These are phyloP conservation scores for Solanum tarijense DNA, from an alignment of 257 asterid species.

Conservation along the genomic window DNA sequence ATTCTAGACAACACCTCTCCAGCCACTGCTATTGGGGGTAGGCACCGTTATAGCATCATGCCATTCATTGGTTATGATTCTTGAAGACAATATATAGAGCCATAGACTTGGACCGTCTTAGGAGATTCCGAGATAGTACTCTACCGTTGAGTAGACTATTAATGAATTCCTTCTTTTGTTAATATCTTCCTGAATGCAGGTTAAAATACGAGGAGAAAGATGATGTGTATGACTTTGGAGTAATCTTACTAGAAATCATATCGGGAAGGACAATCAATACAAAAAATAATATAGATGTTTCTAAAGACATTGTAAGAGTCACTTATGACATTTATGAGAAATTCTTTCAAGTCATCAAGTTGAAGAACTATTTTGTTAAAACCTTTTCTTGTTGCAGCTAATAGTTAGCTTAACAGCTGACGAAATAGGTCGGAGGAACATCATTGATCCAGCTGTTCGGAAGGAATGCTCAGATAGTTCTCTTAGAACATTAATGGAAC, in stretches of 20 bases:
- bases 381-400: slow-evolving; percentile 24
- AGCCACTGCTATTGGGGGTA: background rate
- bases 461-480: slow-evolving; percentile 77
- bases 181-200: slow-evolving; percentile 21
- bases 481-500: slow-evolving; percentile 49
- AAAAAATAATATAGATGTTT: slow-evolving; percentile 29
- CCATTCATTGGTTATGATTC: background rate
- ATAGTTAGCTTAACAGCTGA: slow-evolving; percentile 50
- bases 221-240: slow-evolving; percentile 72
- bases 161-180: background rate
- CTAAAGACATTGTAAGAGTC: slow-evolving; percentile 56
- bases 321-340: background rate
- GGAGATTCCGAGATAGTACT: background rate
- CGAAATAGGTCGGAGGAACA: slow-evolving; percentile 33
- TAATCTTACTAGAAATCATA: slow-evolving; percentile 68
- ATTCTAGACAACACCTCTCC: background rate
- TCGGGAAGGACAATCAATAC: slow-evolving; percentile 52
- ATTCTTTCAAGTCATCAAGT: background rate
- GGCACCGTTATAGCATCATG: background rate
- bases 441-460: slow-evolving; percentile 55
- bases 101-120: background rate
- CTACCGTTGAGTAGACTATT: background rate
- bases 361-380: background rate
- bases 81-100: background rate
- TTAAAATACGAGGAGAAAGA: slow-evolving; percentile 31